Evolutionary conservation across 441 rosid species (phyloP).

Genomic region (Iberis amara): DNA sequence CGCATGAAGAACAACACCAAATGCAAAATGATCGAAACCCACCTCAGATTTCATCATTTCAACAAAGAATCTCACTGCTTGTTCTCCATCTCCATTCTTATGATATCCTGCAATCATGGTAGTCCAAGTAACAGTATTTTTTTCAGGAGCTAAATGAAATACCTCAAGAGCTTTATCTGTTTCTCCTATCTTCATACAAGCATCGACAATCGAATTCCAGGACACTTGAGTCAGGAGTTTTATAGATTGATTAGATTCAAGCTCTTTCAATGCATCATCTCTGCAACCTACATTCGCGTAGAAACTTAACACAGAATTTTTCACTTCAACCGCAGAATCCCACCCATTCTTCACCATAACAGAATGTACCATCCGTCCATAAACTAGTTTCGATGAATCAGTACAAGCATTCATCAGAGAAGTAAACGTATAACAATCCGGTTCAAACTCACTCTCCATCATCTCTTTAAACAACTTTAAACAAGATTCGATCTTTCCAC

Average conservation of each 20-base stretch:
- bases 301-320: constrained; percentile 60
- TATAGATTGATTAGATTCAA: constrained; percentile 33
- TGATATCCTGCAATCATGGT: constrained; percentile 60
- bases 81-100: constrained; percentile 56
- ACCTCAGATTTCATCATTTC: constrained; percentile 40
- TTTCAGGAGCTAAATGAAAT: constrained; percentile 46
- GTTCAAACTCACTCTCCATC: constrained; percentile 36
- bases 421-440: constrained; percentile 76
- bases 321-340: constrained; percentile 53
- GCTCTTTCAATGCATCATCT: constrained; percentile 45
- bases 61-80: constrained; percentile 47
- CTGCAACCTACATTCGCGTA: constrained; percentile 49
- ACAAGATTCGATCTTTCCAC: constrained; percentile 48
- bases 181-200: constrained; percentile 60
- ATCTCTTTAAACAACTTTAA: constrained; percentile 43
- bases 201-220: constrained; percentile 65
- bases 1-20: constrained; percentile 61
- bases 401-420: constrained; percentile 50
- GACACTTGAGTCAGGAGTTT: constrained; percentile 45
- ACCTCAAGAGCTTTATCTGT: constrained; percentile 38
- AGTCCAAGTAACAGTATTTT: constrained; percentile 67
- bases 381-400: constrained; percentile 35
- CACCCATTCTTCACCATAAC: constrained; percentile 58
- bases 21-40: constrained; percentile 43
- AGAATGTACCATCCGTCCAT: constrained; percentile 51